These are phyloP conservation scores for Tetraselmis chui DNA, from an alignment of 139 green algal genomes.

Conservation along the genomic window DNA sequence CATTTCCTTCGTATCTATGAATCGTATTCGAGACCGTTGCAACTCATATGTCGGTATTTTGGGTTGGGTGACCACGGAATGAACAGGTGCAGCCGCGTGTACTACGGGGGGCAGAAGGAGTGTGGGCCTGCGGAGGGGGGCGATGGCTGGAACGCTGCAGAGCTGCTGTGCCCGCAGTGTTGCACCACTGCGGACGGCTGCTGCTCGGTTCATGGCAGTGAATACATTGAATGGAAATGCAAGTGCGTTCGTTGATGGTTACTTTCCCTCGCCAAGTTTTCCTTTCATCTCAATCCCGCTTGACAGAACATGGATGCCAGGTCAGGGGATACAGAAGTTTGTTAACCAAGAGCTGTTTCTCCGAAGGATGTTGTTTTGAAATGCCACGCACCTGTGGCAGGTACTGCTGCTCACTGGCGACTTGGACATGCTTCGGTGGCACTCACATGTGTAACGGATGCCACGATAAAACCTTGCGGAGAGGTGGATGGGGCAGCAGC, in stretches of 20 bases:
- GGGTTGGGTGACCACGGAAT: conserved; percentile 18
- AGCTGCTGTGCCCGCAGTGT: conserved; percentile 21
- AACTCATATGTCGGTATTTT: conserved; percentile 9
- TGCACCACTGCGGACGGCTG: background rate
- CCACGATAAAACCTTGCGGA: conserved; percentile 7
- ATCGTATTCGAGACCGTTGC: background rate
- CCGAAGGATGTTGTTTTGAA: no score
- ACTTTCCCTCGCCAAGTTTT: no score
- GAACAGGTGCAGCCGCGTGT: conserved; percentile 24
- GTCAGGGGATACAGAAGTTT: no score
- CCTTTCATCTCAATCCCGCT: no score
- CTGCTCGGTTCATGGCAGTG: conserved; percentile 24
- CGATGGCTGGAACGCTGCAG: background rate
- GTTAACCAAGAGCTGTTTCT: no score
- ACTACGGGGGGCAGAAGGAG: conserved; percentile 26
- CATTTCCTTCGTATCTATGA: no score
- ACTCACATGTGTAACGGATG: conserved; percentile 35
- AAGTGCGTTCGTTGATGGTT: no score
- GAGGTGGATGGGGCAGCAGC: background rate
- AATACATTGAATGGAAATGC: conserved; percentile 44
- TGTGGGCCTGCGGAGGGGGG: conserved; percentile 10
- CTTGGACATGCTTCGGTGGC: conserved; percentile 38
- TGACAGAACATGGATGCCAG: no score
- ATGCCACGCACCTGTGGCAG: background rate
- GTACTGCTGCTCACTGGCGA: conserved; percentile 34